Evolutionary conservation across 2,329 filamentous ascomycete genomes (phyloP), one percentile per base, ranked within the genome.

Genomic region (Colletotrichum cereale): DNA sequence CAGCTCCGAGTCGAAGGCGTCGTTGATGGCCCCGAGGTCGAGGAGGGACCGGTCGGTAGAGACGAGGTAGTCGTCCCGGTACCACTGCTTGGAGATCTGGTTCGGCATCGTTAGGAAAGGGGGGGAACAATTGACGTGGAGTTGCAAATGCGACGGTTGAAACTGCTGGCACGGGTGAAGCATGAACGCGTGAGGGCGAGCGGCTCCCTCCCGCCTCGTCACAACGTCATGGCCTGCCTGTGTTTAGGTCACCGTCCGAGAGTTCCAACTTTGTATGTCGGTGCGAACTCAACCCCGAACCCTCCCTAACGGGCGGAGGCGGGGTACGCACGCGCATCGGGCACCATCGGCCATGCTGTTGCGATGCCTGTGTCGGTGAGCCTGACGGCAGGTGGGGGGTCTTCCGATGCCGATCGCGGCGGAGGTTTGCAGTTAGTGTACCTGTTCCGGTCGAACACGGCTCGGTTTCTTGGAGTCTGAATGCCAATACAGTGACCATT

Each of bases 1-100:
- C 67, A 87, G 79, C 47, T 90, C 88, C 0, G 86, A 86, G 21
- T 78, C 83, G 73, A 91, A 87, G 29, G 87, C 88, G 7, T 82
- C 81, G 75, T 89, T 89, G 75, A 92, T 81, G 42, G 85, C 85
- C 44, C 84, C 78, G 31, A 87, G 80, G 63, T 90, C 85, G 71
- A 92, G 80, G 63, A 88, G 86, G 12, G 80, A 77, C 38, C 85
- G 86, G 76, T 92, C 86, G 47, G 89, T 91, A 36, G 90, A 92
- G 79, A 91, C 82, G 74, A 90, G 80, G 78, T 89, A 91, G 67
- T 85, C 83, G 73, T 86, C 84, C 53, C 83, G 83, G 74, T 84
- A 85, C 87, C 87, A 89, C 72, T 82, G 84, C 57, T 73, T 77
- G 24, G 77, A 64, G 21, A 69, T 67, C 48, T 77, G 74, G n/a